phyloP scores from a whole-genome alignment of 2,329 filamentous ascomycete genomes.

The Fusarium torreyae region DNA sequence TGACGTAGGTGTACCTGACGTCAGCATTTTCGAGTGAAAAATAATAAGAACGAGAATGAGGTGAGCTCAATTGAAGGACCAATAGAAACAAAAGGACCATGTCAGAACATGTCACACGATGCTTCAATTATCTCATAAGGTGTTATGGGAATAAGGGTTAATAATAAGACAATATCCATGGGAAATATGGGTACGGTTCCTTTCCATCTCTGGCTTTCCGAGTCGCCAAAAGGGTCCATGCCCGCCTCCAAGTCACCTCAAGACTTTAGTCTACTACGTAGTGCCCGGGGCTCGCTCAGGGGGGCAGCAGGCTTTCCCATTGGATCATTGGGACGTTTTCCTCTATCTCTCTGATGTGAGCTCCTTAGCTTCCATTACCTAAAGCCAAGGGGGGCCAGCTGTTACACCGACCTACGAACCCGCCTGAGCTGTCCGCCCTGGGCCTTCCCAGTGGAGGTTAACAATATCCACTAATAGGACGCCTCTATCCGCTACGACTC shows the following conservation, averaged over 20 bases:
- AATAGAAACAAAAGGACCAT: background rate
- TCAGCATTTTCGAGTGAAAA: constrained; percentile 13
- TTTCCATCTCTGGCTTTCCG: constrained; percentile 16
- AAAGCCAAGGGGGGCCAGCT: constrained; percentile 16
- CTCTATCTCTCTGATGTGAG: constrained; percentile 13
- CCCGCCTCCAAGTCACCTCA: constrained; percentile 18
- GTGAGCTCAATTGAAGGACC: background rate
- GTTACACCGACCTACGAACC: constrained; percentile 10
- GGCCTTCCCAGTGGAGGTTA: background rate
- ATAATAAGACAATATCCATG: constrained; percentile 5
- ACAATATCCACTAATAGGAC: constrained; percentile 38
- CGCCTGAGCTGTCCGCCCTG: constrained; percentile 21
- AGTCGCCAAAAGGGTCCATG: constrained; percentile 33
- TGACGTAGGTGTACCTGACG: constrained; percentile 42
- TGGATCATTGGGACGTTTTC: constrained; percentile 14
- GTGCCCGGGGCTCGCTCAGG: constrained; percentile 15
- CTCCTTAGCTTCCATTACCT: constrained; percentile 15
- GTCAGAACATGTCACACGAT: background rate
- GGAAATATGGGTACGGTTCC: constrained; percentile 38
- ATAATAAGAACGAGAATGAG: background rate
- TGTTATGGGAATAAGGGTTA: background rate
- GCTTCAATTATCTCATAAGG: background rate
- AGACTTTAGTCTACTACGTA: constrained; percentile 5
- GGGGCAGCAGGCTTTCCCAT: constrained; percentile 23
- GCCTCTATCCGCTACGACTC: constrained; percentile 37